Evolutionary conservation across 2,329 filamentous ascomycete species (phyloP).

Genomic region (Penicillium italicum): DNA sequence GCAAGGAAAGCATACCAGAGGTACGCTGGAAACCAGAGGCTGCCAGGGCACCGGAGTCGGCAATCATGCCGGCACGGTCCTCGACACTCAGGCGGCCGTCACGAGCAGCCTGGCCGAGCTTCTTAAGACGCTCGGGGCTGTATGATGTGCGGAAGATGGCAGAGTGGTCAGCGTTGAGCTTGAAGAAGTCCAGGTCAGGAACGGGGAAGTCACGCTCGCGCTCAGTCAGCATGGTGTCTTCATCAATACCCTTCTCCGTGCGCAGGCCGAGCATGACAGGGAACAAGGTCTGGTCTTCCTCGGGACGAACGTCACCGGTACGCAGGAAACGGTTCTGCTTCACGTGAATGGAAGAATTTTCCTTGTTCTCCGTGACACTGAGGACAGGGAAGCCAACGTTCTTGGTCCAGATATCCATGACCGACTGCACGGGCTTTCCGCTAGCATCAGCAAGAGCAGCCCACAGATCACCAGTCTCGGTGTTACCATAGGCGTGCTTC

Average conservation of each 20-base stretch:
- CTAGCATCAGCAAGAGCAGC: slow-evolving; percentile 80
- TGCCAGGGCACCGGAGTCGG: slow-evolving; percentile 84
- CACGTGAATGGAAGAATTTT: slow-evolving; percentile 70
- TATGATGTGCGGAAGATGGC: slow-evolving; percentile 91
- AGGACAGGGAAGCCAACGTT: slow-evolving; percentile 91
- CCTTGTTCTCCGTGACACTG: slow-evolving; percentile 72
- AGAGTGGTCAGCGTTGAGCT: slow-evolving; percentile 92
- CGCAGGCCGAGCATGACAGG: slow-evolving; percentile 85
- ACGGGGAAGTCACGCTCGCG: slow-evolving; percentile 77
- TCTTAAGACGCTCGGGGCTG: slow-evolving; percentile 73
- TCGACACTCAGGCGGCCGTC: slow-evolving; percentile 76
- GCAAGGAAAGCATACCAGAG: slow-evolving; percentile 76
- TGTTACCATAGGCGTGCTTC: slow-evolving; percentile 96
- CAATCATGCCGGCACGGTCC: slow-evolving; percentile 91
- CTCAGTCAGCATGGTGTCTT: slow-evolving; percentile 66
- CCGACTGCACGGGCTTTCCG: slow-evolving; percentile 81
- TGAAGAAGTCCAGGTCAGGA: slow-evolving; percentile 82
- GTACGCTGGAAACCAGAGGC: slow-evolving; percentile 91
- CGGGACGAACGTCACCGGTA: slow-evolving; percentile 87
- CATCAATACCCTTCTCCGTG: slow-evolving; percentile 77
- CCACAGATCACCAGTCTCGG: slow-evolving; percentile 87
- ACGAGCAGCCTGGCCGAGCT: slow-evolving; percentile 83
- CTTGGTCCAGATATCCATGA: slow-evolving; percentile 97
- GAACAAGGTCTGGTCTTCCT: slow-evolving; percentile 84
- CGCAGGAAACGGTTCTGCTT: slow-evolving; percentile 95